A percentile compares a stretch with the other conserved stretches of the same genome.
Conservation (phyloP, 192 early-diverging fungal species). For the Coemansia sp. region DNA sequence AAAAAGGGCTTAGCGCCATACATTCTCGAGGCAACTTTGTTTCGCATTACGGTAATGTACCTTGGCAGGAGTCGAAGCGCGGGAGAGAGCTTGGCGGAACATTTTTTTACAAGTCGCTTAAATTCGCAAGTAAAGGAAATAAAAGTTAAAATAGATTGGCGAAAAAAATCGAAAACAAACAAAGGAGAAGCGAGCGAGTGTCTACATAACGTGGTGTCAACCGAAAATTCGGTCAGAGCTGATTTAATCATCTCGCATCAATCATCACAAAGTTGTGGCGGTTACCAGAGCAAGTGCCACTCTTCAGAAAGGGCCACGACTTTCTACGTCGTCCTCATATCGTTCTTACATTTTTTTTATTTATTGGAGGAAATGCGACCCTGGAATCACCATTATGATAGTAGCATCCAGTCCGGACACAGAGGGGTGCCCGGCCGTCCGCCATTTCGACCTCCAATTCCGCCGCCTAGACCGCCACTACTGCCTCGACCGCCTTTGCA, state of each 20-base stretch:
- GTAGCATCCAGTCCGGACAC: neutral
- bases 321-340: neutral
- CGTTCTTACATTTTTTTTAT: neutral
- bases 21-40: neutral
- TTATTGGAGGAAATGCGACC: conserved; percentile 12
- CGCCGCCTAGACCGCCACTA: conserved; percentile 6
- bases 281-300: too few relatives aligned
- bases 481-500: conserved; percentile 7
- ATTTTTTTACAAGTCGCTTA: conserved; percentile 17
- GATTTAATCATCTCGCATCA: neutral
- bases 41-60: conserved; percentile 14
- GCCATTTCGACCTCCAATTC: conserved; percentile 8
- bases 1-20: neutral
- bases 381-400: conserved; percentile 8
- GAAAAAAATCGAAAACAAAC: conserved; percentile 5
- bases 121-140: neutral
- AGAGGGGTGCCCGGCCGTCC: neutral
- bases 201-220: neutral
- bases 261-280: neutral
- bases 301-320: neutral
- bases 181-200: neutral
- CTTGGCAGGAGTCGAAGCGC: conserved; percentile 20
- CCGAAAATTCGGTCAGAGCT: neutral
- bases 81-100: conserved; percentile 33
- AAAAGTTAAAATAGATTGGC: neutral